phyloP scores from a whole-genome alignment of 345 rosid species.

The Aurinia saxatilis region DNA sequence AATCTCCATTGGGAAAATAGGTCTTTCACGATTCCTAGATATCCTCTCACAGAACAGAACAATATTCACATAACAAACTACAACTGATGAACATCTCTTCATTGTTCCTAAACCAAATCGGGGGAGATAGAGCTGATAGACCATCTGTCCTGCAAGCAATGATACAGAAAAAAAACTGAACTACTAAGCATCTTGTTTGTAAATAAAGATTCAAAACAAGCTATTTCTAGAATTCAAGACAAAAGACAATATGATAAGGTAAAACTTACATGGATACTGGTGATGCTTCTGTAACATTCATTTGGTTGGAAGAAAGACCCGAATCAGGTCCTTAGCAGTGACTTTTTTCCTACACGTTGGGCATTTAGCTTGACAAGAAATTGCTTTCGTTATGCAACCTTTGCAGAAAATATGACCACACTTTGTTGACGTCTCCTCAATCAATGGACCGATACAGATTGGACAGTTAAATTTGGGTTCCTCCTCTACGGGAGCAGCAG shows the following conservation, averaged over 20 bases:
- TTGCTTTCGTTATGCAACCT: slow-evolving; percentile 56
- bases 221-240: too few relatives aligned
- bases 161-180: neutral
- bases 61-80: slow-evolving; percentile 2
- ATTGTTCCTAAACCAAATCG: neutral
- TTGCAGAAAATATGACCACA: slow-evolving; percentile 98
- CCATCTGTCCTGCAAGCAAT: slow-evolving; percentile 3
- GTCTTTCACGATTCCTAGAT: neutral
- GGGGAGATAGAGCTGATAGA: neutral
- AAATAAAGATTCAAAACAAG: neutral
- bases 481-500: slow-evolving; percentile 49
- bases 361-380: slow-evolving; percentile 56
- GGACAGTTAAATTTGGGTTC: slow-evolving; percentile 83
- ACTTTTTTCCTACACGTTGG: slow-evolving; percentile 87
- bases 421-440: slow-evolving; percentile 71
- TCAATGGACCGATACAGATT: slow-evolving; percentile 74
- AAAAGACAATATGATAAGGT: neutral
- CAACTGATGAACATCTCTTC: slow-evolving; percentile 6
- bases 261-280: slow-evolving; percentile 18
- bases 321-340: slow-evolving; percentile 50
- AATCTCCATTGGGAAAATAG: neutral
- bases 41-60: neutral
- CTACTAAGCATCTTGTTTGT: neutral
- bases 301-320: slow-evolving; percentile 83
- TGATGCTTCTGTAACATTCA: slow-evolving; percentile 26